phyloP scores from a whole-genome alignment of 441 rosid genomes.

The Euphorbia celastroides region DNA sequence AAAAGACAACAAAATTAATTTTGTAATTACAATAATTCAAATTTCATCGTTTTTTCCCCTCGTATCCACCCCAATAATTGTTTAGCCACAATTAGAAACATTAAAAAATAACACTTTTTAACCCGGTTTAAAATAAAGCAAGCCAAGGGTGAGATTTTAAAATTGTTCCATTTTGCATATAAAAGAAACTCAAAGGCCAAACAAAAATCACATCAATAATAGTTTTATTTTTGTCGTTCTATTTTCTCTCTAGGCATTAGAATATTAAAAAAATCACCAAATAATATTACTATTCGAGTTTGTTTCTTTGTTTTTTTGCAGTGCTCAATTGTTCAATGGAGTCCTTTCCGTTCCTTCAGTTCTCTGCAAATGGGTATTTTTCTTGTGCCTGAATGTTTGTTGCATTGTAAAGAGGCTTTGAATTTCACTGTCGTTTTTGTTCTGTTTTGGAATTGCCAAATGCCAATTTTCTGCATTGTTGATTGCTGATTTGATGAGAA shows the following conservation, averaged over 20 bases:
- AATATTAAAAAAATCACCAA: background rate
- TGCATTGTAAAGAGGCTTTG: background rate
- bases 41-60: background rate
- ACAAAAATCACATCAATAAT: constrained; percentile 4
- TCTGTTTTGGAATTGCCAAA: background rate
- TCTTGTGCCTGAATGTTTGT: background rate
- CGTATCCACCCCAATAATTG: background rate
- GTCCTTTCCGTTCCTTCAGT: background rate
- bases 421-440: background rate
- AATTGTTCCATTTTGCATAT: constrained; percentile 9
- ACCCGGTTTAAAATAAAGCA: constrained; percentile 18
- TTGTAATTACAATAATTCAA: background rate
- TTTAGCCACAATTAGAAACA: constrained; percentile 17
- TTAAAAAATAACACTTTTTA: constrained; percentile 1
- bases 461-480: background rate
- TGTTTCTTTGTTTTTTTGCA: background rate
- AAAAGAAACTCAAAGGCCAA: constrained; percentile 6
- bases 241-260: constrained; percentile 8
- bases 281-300: background rate
- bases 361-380: background rate
- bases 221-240: constrained; percentile 3
- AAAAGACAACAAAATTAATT: background rate
- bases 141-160: background rate
- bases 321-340: background rate
- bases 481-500: constrained; percentile 8